A percentile compares a stretch with the other conserved stretches of the same genome.
These are phyloP conservation scores for Erucastrum elatum DNA, from an alignment of 345 rosid species.

Conservation along the genomic window DNA sequence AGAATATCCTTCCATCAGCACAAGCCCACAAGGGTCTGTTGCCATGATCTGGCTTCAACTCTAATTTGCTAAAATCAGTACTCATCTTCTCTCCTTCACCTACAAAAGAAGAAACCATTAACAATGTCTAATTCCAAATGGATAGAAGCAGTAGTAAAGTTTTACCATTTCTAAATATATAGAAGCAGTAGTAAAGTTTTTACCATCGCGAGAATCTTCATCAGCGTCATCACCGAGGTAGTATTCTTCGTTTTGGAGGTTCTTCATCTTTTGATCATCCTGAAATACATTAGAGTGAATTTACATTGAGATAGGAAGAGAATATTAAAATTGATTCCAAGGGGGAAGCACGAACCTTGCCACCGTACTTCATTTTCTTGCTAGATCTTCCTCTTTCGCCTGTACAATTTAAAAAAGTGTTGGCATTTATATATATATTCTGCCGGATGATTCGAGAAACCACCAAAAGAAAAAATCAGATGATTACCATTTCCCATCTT, in stretches of 20 bases:
- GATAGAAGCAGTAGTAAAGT: constrained; percentile 3
- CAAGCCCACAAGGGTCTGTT: constrained; percentile 98
- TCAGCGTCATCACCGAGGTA: constrained; percentile 57
- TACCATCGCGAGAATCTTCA: constrained; percentile 76
- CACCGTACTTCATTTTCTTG: constrained; percentile 60
- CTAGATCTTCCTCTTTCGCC: constrained; percentile 76
- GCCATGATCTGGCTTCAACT: constrained; percentile 74
- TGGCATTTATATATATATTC: neutral
- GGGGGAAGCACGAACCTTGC: constrained; percentile 48
- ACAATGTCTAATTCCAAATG: neutral
- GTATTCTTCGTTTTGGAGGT: constrained; percentile 50
- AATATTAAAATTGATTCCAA: neutral
- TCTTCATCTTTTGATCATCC: constrained; percentile 36
- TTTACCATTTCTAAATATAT: constrained; percentile 48
- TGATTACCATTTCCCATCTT: constrained; percentile 35
- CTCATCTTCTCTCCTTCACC: constrained; percentile 59
- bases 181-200: constrained; percentile 9
- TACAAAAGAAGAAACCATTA: constrained; percentile 16
- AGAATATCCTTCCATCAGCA: constrained; percentile 85
- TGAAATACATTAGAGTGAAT: neutral
- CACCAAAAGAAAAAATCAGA: neutral
- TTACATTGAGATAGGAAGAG: neutral
- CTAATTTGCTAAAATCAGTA: constrained; percentile 75
- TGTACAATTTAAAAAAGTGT: constrained; percentile 29
- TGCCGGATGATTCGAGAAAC: constrained; percentile 8